These are phyloP conservation scores for Geotrichum restrictum DNA, from an alignment of 1,139 yeast species.

Conservation along the genomic window DNA sequence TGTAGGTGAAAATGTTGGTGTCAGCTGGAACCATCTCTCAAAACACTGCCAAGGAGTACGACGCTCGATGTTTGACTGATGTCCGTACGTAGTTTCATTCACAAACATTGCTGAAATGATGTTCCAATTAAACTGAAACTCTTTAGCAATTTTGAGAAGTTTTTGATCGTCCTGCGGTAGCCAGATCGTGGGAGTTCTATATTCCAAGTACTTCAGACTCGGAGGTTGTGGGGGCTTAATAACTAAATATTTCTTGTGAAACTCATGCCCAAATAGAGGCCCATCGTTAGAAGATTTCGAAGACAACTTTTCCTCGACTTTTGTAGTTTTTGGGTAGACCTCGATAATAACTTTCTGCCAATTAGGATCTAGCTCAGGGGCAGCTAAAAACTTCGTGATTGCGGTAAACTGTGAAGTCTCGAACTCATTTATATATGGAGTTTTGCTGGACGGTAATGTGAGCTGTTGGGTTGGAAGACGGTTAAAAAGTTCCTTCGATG, in stretches of 20 bases:
- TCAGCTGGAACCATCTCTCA: conserved; percentile 89
- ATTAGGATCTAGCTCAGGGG: conserved; percentile 33
- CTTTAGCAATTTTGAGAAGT: conserved; percentile 75
- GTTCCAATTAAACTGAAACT: conserved; percentile 90
- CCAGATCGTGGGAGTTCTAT: conserved; percentile 91
- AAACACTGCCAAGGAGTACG: conserved; percentile 99
- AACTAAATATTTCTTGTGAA: conserved; percentile 27
- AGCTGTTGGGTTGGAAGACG: conserved; percentile 28
- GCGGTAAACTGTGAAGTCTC: conserved; percentile 35
- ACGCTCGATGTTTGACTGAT: conserved; percentile 83
- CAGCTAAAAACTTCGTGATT: conserved; percentile 35
- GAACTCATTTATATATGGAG: conserved; percentile 35
- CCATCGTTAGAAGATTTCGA: conserved; percentile 12
- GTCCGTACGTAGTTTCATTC: conserved; percentile 59
- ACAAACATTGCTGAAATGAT: conserved; percentile 78
- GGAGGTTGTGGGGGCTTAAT: conserved; percentile 81
- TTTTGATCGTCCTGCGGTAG: conserved; percentile 86
- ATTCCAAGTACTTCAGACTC: conserved; percentile 67
- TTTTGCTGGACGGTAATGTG: conserved; percentile 26
- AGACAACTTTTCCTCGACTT: neutral
- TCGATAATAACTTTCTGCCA: conserved; percentile 38
- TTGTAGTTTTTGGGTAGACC: conserved; percentile 3
- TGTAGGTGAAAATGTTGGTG: conserved; percentile 76
- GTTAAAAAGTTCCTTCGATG: conserved; percentile 33
- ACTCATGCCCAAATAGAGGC: conserved; percentile 25